A percentile compares a stretch with the other conserved stretches of the same genome.
Conservation (phyloP, 2,329 filamentous ascomycete genomes). For the Diatrype stigma region DNA sequence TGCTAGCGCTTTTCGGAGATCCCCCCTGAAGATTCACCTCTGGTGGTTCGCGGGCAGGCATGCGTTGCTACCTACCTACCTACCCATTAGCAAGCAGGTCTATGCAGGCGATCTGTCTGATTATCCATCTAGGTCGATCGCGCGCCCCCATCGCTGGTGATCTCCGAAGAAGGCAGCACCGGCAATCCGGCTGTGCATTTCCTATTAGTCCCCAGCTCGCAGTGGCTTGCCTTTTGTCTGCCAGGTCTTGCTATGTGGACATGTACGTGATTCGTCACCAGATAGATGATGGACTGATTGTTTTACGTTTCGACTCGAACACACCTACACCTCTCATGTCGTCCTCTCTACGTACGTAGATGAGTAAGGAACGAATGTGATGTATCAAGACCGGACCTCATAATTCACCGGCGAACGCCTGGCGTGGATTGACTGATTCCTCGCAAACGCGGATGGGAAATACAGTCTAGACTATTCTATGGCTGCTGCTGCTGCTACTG, state of each 20-base stretch:
- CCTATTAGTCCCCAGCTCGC: too few relatives aligned
- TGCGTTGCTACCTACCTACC: too few relatives aligned
- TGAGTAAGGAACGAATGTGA: not conserved
- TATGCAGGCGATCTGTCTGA: not conserved
- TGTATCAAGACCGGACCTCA: not conserved
- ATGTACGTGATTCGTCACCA: not conserved
- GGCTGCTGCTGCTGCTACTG: not conserved
- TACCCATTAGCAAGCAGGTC: too few relatives aligned
- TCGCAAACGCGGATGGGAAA: not conserved
- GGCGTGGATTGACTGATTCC: not conserved
- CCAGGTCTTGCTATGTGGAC: not conserved
- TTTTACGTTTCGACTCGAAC: too few relatives aligned
- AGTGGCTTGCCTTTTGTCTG: too few relatives aligned
- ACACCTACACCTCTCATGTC: not conserved
- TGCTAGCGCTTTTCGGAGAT: not conserved
- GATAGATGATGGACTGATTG: too few relatives aligned
- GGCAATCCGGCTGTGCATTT: too few relatives aligned
- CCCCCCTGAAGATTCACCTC: too few relatives aligned
- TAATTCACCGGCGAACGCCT: not conserved
- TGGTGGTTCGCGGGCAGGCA: too few relatives aligned
- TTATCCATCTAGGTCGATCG: not conserved
- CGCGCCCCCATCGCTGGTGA: not conserved
- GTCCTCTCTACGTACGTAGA: not conserved
- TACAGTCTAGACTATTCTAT: not conserved
- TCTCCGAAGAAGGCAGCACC: too few relatives aligned